Conservation (phyloP, 2,329 filamentous ascomycete species). For the Clonostachys solani region DNA sequence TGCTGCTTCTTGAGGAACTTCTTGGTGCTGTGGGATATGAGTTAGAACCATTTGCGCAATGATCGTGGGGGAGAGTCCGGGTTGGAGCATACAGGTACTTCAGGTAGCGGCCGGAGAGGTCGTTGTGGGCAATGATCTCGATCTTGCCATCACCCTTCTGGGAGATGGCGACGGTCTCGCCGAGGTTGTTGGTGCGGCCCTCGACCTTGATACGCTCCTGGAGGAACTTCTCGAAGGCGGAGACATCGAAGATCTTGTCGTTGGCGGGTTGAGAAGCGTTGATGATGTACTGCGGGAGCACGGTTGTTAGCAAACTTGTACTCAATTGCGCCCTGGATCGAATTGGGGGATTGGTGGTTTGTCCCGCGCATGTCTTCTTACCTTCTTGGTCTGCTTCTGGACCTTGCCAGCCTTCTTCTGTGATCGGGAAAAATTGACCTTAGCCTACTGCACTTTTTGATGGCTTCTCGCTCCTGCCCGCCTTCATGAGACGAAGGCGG, state of each 20-base stretch:
- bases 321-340: not conserved
- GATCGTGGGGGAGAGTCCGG: not conserved
- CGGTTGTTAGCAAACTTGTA: slow-evolving; percentile 4
- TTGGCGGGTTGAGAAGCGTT: slow-evolving; percentile 96
- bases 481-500: slow-evolving; percentile 2
- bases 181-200: slow-evolving; percentile 96
- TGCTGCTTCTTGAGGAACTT: slow-evolving; percentile 99
- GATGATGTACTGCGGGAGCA: slow-evolving; percentile 81
- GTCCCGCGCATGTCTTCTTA: slow-evolving; percentile 26
- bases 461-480: slow-evolving; percentile 6
- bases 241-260: slow-evolving; percentile 99
- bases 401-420: slow-evolving; percentile 64
- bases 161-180: slow-evolving; percentile 85
- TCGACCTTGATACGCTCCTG: slow-evolving; percentile 99
- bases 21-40: slow-evolving; percentile 69
- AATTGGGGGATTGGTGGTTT: not conserved
- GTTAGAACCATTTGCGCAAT: not conserved
- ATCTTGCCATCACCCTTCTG: slow-evolving; percentile 96
- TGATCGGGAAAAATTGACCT: slow-evolving; percentile 57
- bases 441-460: slow-evolving; percentile 86
- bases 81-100: slow-evolving; percentile 83
- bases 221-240: slow-evolving; percentile 99
- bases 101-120: slow-evolving; percentile 97
- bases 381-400: slow-evolving; percentile 86
- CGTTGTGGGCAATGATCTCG: slow-evolving; percentile 94